Evolutionary conservation across 495 filamentous ascomycete genomes (phyloP).

Genomic region (Haplographium delicatum): DNA sequence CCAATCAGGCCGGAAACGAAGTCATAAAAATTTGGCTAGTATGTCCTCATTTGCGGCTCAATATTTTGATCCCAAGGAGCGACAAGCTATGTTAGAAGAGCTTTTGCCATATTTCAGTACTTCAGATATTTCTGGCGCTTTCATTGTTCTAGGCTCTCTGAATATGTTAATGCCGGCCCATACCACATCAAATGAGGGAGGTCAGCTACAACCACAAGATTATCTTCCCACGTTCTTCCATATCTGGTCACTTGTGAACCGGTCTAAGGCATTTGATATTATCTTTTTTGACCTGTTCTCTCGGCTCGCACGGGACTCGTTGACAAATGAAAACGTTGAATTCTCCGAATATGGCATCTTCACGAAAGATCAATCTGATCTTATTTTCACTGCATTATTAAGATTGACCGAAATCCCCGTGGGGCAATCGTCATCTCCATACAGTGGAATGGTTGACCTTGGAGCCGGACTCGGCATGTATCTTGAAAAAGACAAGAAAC

Average conservation of each 20-base stretch:
- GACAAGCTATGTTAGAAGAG: conserved; percentile 86
- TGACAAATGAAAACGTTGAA: conserved; percentile 66
- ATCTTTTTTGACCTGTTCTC: conserved; percentile 87
- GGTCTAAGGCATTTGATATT: conserved; percentile 82
- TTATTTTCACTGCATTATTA: conserved; percentile 89
- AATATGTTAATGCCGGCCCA: conserved; percentile 84
- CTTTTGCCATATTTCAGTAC: conserved; percentile 93
- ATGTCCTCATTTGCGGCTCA: conserved; percentile 83
- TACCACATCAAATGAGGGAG: conserved; percentile 62
- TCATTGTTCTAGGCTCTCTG: conserved; percentile 77
- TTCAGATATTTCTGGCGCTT: conserved; percentile 83
- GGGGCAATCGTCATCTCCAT: conserved; percentile 90
- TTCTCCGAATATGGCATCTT: conserved; percentile 89
- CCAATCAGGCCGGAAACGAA: conserved; percentile 36
- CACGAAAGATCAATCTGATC: conserved; percentile 82
- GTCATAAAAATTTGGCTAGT: conserved; percentile 62
- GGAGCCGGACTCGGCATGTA: conserved; percentile 75
- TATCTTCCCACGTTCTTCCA: conserved; percentile 92
- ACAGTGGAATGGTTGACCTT: conserved; percentile 74
- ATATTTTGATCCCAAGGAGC: conserved; percentile 86
- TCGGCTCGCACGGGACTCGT: conserved; percentile 74
- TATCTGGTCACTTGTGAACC: conserved; percentile 87
- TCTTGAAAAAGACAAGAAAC: conserved; percentile 86
- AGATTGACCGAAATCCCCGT: conserved; percentile 93
- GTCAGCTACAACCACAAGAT: conserved; percentile 71